Base-by-base conservation (phyloP, 805 yeast species). In the Saturnispora diversa region DNA sequence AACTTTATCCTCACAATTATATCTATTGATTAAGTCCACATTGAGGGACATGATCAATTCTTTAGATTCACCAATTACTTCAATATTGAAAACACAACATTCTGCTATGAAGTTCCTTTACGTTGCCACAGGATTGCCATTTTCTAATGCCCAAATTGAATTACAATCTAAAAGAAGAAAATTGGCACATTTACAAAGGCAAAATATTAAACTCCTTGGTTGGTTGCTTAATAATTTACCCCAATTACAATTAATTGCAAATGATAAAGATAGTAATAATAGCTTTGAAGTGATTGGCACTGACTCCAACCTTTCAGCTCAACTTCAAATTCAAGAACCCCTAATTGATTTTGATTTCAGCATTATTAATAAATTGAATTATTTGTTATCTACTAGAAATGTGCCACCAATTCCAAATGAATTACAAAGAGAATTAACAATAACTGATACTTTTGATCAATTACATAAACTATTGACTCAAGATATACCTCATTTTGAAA, bases 151-250 rank as follows among this genome's bases (percentile, higher is more conserved):
- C 0, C 49, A 47, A 16, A 50, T 57, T 21, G 64, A 64, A 26
- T 32, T 56, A 39, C 42, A 51, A 35, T 6, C 28, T 3, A 50
- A 59, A 40, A 54, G 61, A 37, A 46, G 38, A 2, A 23, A 46
- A 12, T 30, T 62, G 31, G 17, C 30, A 0, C 22, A 44, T 1
- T 42, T 62, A 13, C 59, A 60, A 39, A 44, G 45, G 2, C 36
- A 44, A 6, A 65, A 65, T 42, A 63, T 69, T 1, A 48, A 49
- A 31, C 56, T 51, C 24, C 43, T 69, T 12, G 75, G 75, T 0
- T 50, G 51, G 12, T 38, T 69, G 17, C 44, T 68, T 1, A 46
- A 47, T 6, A 60, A 59, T 12, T 24, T 63, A 10, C 69, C 72
- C 15, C 39, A 45, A 10, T 39, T 54, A 21, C 42, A 50, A n/a